Base-by-base conservation (phyloP, 192 early-diverging fungal genomes). In the Coemansia furcata region DNA sequence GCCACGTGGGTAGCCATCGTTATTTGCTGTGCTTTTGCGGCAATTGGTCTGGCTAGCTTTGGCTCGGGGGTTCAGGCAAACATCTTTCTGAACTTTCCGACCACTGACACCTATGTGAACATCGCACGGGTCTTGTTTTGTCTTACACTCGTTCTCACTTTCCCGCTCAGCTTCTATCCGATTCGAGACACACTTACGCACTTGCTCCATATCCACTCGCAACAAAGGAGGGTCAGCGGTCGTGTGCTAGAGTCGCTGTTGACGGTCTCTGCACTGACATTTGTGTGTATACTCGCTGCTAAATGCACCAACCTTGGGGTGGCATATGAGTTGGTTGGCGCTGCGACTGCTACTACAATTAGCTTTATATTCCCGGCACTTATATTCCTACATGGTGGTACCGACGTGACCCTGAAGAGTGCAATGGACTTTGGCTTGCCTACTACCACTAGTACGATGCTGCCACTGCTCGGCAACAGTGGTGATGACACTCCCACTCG, bases 61-160 rank as follows among this genome's bases (percentile, higher is more conserved):
- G 89, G 89, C 47, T 68, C 72, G 23, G 76, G 74, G 37, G 82
- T 84, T 1, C 23, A 77, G 37, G 77, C 88, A 38, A 90, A 90
- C 37, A 80, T 90, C 40, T 83, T 90, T 42, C 83, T 80, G 36
- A 88, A 85, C 60, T 90, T 90, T 59, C 86, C 87, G 0, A 35
- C 61, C 0, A 77, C 84, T 6, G 89, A 90, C 65, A 54, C 46
- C 17, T 63, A 79, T 23, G 85, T 89, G 60, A 90, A 90, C 67
- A 43, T 86, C 57, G 86, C 84, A 1, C 85, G 89, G 17, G 70
- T 87, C 15, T 39, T 87, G 33, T 77, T 90, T 44, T 85, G 82
- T 14, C 55, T 88, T 15, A 85, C 85, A 10, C 74, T 90, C 69
- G 63, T 89, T 32, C 68, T 90, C 50, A 90, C 89, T 15, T 57